Evolutionary conservation across 805 yeast genomes (phyloP).

Genomic region (Yarrowia yakushimensis): DNA sequence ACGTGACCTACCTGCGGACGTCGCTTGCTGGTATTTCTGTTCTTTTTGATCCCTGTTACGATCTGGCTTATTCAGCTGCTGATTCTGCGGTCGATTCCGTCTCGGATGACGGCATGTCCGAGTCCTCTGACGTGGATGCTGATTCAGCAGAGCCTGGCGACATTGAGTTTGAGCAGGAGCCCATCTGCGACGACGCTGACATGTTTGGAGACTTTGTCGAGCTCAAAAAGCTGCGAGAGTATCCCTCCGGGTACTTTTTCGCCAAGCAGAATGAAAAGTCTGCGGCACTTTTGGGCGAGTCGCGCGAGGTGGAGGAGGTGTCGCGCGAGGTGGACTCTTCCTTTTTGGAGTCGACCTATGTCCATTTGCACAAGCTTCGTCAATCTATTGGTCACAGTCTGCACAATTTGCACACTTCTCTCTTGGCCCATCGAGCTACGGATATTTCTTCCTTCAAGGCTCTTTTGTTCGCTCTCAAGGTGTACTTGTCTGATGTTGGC

Average conservation of each 20-base stretch:
- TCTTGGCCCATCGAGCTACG: conserved; percentile 53
- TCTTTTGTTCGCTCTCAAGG: conserved; percentile 58
- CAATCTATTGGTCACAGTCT: conserved; percentile 58
- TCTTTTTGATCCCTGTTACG: conserved; percentile 63
- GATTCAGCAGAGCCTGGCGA: conserved; percentile 5
- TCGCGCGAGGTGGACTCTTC: conserved; percentile 34
- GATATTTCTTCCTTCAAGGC: conserved; percentile 61
- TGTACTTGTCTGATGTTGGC: conserved; percentile 81
- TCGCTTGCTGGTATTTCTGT: conserved; percentile 66
- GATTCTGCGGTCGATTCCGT: conserved; percentile 29
- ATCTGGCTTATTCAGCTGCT: neutral
- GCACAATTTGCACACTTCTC: conserved; percentile 52
- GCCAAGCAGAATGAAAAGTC: neutral
- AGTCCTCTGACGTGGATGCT: conserved; percentile 32
- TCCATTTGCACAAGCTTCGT: conserved; percentile 57
- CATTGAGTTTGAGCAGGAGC: conserved; percentile 16
- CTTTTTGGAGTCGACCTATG: conserved; percentile 42
- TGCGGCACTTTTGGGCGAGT: neutral
- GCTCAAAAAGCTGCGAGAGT: conserved; percentile 55
- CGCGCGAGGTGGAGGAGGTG: conserved; percentile 31
- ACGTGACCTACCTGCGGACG: conserved; percentile 56
- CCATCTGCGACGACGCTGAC: conserved; percentile 10
- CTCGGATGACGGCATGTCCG: conserved; percentile 43
- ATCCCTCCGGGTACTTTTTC: conserved; percentile 62
- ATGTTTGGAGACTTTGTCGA: conserved; percentile 27